A percentile compares a stretch with the other conserved stretches of the same genome.
These are phyloP conservation scores for Trypanosoma brucei DNA, from an alignment of 208 protist genomes.

Conservation along the genomic window DNA sequence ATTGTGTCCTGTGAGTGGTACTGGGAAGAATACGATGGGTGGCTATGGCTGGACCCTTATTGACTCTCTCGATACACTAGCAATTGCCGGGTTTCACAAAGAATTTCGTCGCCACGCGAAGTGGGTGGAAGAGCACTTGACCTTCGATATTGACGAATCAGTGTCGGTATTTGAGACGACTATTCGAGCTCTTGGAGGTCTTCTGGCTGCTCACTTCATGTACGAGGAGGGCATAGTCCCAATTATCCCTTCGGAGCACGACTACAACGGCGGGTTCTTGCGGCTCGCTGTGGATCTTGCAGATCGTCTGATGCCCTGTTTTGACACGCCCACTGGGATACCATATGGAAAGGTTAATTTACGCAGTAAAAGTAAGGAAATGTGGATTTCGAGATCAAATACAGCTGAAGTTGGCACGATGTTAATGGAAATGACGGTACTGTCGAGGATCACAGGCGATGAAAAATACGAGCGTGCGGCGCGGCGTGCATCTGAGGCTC, in stretches of 20 bases:
- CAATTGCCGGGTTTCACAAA: slow-evolving; percentile 28
- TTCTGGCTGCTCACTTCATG: slow-evolving; percentile 66
- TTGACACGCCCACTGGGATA: slow-evolving; percentile 80
- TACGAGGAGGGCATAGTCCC: slow-evolving; percentile 51
- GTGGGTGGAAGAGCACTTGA: slow-evolving; percentile 60
- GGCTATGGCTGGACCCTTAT: slow-evolving; percentile 74
- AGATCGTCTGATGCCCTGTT: slow-evolving; percentile 54
- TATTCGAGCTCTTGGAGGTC: slow-evolving; percentile 82
- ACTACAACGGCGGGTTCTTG: slow-evolving; percentile 58
- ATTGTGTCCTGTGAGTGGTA: slow-evolving; percentile 60
- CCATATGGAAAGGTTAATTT: slow-evolving; percentile 86
- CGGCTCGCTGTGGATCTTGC: slow-evolving; percentile 48
- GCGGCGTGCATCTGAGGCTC: slow-evolving; percentile 19
- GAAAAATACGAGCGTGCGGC: slow-evolving; percentile 32
- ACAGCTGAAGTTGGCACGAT: slow-evolving; percentile 61
- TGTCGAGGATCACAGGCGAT: slow-evolving; percentile 44
- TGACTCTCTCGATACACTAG: slow-evolving; percentile 75
- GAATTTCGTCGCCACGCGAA: slow-evolving; percentile 40
- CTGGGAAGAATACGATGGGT: slow-evolving; percentile 33
- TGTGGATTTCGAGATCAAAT: slow-evolving; percentile 43
- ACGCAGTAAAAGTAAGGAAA: slow-evolving; percentile 34
- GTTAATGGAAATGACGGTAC: slow-evolving; percentile 48
- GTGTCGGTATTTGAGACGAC: slow-evolving; percentile 87
- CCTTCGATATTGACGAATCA: slow-evolving; percentile 52
- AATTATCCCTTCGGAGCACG: slow-evolving; percentile 28